Evolutionary conservation across 2,329 filamentous ascomycete species (phyloP).

Genomic region (Aspergillus brunneoviolaceus): DNA sequence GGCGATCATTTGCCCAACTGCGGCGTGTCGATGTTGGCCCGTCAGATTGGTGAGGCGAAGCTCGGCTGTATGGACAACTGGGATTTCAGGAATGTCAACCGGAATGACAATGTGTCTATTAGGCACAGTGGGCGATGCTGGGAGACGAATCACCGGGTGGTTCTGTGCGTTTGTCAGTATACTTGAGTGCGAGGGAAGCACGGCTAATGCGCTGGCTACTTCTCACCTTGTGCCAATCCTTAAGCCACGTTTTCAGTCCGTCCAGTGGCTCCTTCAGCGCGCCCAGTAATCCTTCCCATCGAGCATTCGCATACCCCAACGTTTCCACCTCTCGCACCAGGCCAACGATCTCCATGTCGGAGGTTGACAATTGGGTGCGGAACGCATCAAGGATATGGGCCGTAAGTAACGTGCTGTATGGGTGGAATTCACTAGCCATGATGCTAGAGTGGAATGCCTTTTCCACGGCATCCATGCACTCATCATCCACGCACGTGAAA

Average conservation of each 20-base stretch:
- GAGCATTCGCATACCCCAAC: conserved; percentile 51
- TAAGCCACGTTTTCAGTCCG: conserved; percentile 53
- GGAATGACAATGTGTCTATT: conserved; percentile 75
- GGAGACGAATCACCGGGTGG: conserved; percentile 34
- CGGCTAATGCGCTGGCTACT: background rate
- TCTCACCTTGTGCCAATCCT: conserved; percentile 57
- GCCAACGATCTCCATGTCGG: conserved; percentile 55
- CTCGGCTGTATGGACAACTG: conserved; percentile 74
- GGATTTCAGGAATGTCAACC: conserved; percentile 81
- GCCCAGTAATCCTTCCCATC: conserved; percentile 55
- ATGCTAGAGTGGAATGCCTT: conserved; percentile 49
- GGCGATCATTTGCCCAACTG: conserved; percentile 49
- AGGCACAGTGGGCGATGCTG: conserved; percentile 37
- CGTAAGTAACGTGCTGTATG: conserved; percentile 52
- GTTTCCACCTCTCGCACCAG: conserved; percentile 55
- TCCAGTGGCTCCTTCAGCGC: conserved; percentile 49
- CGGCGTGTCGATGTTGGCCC: conserved; percentile 35
- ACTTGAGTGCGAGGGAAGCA: background rate
- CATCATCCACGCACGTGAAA: conserved; percentile 75
- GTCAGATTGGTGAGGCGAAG: conserved; percentile 33
- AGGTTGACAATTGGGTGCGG: conserved; percentile 46
- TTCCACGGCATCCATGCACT: conserved; percentile 57
- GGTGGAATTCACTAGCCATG: conserved; percentile 46
- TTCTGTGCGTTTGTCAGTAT: conserved; percentile 25
- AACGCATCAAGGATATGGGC: conserved; percentile 51